These are phyloP conservation scores for Tricladium varicosporioides DNA, from an alignment of 2,329 filamentous ascomycete species.

Conservation along the genomic window DNA sequence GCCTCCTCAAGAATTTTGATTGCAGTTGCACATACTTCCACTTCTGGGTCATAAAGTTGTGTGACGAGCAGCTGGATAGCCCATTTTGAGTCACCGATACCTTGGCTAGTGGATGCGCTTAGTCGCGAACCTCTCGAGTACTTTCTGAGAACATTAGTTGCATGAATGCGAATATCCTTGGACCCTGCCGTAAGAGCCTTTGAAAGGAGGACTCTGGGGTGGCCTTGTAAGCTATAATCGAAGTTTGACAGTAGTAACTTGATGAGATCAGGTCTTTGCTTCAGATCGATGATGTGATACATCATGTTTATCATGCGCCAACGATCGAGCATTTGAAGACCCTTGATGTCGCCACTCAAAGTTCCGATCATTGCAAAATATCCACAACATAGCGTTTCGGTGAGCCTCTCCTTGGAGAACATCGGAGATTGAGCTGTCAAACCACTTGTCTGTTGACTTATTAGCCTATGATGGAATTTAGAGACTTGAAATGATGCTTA, in stretches of 20 bases:
- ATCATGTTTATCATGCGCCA: constrained; percentile 99
- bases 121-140: constrained; percentile 65
- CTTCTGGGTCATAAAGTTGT: constrained; percentile 94
- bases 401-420: constrained; percentile 81
- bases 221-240: constrained; percentile 85
- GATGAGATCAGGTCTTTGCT: constrained; percentile 87
- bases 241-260: constrained; percentile 86
- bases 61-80: constrained; percentile 96
- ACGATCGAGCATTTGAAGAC: constrained; percentile 84
- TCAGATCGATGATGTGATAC: constrained; percentile 94
- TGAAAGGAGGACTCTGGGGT: constrained; percentile 87
- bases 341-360: constrained; percentile 77
- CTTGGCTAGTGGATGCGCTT: constrained; percentile 38
- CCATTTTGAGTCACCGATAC: constrained; percentile 78
- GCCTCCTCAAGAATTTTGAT: constrained; percentile 97
- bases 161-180: constrained; percentile 87
- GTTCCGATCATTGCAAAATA: constrained; percentile 93
- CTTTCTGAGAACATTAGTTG: constrained; percentile 82
- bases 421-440: constrained; percentile 81
- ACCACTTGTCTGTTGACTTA: constrained; percentile 55
- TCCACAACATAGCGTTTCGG: constrained; percentile 83
- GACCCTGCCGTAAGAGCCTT: constrained; percentile 91
- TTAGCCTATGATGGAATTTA: constrained; percentile 16
- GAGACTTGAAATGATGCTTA: constrained; percentile 40
- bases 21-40: constrained; percentile 93